These are phyloP conservation scores for Xylaria sp. DNA, from an alignment of 2,329 filamentous ascomycete species.

Conservation along the genomic window DNA sequence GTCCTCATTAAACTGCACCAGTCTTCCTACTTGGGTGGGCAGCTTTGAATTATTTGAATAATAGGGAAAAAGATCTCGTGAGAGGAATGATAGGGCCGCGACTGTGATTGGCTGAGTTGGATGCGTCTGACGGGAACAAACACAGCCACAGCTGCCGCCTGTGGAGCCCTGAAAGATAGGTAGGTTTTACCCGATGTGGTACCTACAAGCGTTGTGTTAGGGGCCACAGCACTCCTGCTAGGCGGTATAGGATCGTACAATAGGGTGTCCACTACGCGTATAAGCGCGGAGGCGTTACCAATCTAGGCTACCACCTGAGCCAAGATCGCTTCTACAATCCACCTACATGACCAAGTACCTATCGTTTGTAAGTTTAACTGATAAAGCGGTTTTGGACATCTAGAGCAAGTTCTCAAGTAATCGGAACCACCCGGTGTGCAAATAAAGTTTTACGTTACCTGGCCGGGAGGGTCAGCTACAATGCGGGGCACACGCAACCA, in stretches of 20 bases:
- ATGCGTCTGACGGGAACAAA: neutral
- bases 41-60: constrained; percentile 23
- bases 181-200: neutral
- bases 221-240: neutral
- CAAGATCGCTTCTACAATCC: no score
- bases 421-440: neutral
- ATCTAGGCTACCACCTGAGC: no score
- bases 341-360: no score
- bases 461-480: no score
- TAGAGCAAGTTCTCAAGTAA: no score
- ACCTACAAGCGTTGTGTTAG: neutral
- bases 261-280: no score
- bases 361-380: no score
- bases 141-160: constrained; percentile 30
- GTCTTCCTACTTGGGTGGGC: neutral
- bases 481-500: no score
- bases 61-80: constrained; percentile 23
- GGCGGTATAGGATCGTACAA: no score
- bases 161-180: neutral
- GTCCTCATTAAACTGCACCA: constrained; percentile 13
- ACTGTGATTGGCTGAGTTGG: constrained; percentile 25
- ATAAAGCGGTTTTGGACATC: no score
- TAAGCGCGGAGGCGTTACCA: no score
- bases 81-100: constrained; percentile 9
- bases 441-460: no score